Evolutionary conservation across 176 grass and related monocot species (phyloP).

Genomic region (Alloteropsis semialata): DNA sequence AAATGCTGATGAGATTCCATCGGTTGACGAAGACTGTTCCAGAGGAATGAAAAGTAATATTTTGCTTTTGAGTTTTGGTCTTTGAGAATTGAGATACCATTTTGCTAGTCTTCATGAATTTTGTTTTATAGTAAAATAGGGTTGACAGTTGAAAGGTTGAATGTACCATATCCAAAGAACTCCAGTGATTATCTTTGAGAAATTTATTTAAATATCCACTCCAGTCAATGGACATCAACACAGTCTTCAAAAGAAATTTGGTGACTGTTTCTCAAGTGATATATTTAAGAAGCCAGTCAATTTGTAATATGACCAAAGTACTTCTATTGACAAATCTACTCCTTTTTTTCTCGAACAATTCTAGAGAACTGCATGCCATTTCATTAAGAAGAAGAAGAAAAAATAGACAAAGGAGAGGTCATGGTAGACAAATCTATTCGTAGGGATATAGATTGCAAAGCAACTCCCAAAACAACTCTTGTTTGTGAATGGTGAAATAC

Average conservation of each 20-base stretch:
- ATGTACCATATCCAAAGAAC: background rate
- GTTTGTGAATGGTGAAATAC: background rate
- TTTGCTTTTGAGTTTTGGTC: background rate
- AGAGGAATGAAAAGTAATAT: conserved; percentile 93
- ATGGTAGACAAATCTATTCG: background rate
- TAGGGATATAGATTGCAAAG: background rate
- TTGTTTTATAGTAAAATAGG: conserved; percentile 6
- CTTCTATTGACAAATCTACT: too few species aligned
- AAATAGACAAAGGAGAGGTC: too few species aligned
- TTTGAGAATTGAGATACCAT: background rate
- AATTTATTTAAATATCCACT: conserved; percentile 9
- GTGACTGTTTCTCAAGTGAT: too few species aligned
- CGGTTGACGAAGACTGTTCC: conserved; percentile 76
- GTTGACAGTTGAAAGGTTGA: background rate
- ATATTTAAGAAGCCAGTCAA: too few species aligned
- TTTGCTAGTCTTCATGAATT: background rate
- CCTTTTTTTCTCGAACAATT: too few species aligned
- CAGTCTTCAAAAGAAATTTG: too few species aligned
- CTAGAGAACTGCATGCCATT: too few species aligned
- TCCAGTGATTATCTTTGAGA: background rate
- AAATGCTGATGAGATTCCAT: conserved; percentile 57
- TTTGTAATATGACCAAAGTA: too few species aligned
- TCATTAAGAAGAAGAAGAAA: too few species aligned
- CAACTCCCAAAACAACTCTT: background rate
- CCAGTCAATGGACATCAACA: too few species aligned